These are phyloP conservation scores for Aphanomyces invadans DNA, from an alignment of 352 stramenopile species.

Conservation along the genomic window DNA sequence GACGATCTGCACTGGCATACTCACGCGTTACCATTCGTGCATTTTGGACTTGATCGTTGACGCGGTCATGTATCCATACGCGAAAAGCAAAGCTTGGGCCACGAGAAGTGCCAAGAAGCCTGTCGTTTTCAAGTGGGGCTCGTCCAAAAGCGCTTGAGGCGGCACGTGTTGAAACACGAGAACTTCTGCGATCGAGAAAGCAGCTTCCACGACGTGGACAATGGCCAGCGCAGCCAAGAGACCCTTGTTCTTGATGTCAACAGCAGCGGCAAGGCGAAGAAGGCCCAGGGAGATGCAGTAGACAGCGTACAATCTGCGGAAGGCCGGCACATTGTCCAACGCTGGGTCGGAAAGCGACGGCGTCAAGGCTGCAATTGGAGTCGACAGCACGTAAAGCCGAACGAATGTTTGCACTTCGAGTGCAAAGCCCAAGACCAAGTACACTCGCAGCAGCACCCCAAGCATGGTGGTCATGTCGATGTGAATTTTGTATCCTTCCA, in stretches of 20 bases:
- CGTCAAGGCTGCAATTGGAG: neutral
- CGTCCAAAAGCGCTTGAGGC: neutral
- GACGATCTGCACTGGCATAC: no score
- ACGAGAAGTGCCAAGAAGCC: slow-evolving; percentile 1
- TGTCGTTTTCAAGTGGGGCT: neutral
- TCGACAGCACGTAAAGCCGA: neutral
- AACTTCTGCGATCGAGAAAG: slow-evolving; percentile 14
- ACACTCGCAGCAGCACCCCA: neutral
- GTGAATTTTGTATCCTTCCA: no score
- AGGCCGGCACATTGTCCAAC: slow-evolving; percentile 4
- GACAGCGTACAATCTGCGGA: slow-evolving; percentile 9
- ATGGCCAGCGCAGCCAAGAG: slow-evolving; percentile 1
- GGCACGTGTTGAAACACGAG: slow-evolving; percentile 5
- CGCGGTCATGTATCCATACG: neutral
- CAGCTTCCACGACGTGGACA: neutral
- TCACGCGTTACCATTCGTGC: neutral
- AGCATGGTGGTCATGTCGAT: neutral
- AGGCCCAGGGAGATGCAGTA: slow-evolving; percentile 6
- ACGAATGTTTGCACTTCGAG: slow-evolving; percentile 15
- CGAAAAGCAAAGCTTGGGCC: slow-evolving; percentile 8
- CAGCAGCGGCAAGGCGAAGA: neutral
- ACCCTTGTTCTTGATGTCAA: slow-evolving; percentile 1
- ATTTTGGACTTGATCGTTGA: neutral
- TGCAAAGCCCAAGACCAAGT: neutral
- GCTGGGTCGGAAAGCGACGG: neutral